Evolutionary conservation across 1,284 basidiomycete genomes (phyloP).

Genomic region (Phylloporus gajari): DNA sequence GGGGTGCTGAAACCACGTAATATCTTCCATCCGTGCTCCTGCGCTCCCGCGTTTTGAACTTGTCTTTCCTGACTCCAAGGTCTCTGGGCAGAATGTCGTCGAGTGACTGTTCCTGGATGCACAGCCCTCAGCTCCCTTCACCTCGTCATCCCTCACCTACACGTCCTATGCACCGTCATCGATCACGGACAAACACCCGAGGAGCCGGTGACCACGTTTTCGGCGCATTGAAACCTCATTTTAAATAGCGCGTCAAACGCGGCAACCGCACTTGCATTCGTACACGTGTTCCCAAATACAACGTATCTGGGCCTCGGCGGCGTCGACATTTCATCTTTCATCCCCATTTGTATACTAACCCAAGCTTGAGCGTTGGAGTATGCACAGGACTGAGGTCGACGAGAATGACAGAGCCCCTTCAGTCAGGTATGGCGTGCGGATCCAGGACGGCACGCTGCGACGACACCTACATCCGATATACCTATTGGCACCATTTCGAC

Average conservation of each 20-base stretch:
- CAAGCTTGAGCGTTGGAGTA: neutral
- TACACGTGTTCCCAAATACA: slow-evolving; percentile 37
- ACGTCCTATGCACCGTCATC: slow-evolving; percentile 10
- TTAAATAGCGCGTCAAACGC: slow-evolving; percentile 41
- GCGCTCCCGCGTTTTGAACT: slow-evolving; percentile 45
- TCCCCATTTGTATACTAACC: slow-evolving; percentile 21
- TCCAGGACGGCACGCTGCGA: neutral
- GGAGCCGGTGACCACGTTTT: slow-evolving; percentile 33
- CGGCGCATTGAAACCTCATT: slow-evolving; percentile 39
- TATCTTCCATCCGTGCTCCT: slow-evolving; percentile 41
- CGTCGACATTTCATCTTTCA: slow-evolving; percentile 38
- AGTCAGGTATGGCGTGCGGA: neutral
- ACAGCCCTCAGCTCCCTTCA: neutral
- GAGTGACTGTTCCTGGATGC: slow-evolving; percentile 35
- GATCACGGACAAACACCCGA: neutral
- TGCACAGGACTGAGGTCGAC: slow-evolving; percentile 7
- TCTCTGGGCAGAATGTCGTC: slow-evolving; percentile 39
- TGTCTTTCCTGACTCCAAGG: slow-evolving; percentile 44
- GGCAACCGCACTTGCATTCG: slow-evolving; percentile 35
- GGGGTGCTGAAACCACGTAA: slow-evolving; percentile 46
- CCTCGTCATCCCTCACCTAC: slow-evolving; percentile 17
- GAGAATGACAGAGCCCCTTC: neutral
- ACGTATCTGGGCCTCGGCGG: slow-evolving; percentile 39
- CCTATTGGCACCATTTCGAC: slow-evolving; percentile 30
- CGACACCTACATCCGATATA: neutral